These are phyloP conservation scores for Rhododendron ovatum DNA, from an alignment of 148 eudicot genomes.

Conservation along the genomic window DNA sequence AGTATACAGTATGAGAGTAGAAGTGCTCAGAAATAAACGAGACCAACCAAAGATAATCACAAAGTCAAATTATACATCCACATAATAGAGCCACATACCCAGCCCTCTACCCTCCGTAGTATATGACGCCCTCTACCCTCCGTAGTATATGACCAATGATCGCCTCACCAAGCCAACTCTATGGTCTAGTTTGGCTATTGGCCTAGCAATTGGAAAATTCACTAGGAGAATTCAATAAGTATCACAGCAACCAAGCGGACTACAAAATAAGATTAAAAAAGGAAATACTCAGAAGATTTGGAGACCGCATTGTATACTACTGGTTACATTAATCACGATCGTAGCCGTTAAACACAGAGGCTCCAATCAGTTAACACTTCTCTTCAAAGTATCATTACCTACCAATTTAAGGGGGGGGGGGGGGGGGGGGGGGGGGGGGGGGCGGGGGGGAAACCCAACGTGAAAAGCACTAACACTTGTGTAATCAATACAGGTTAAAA, in stretches of 20 bases:
- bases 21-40: not conserved
- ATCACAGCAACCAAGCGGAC: too few species aligned
- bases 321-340: not conserved
- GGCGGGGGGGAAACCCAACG: not conserved
- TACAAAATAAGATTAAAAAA: too few species aligned
- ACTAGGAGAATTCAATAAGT: too few species aligned
- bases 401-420: not conserved
- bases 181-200: too few species aligned
- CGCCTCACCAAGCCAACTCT: not conserved
- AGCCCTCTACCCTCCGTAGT: not conserved
- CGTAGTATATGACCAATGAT: not conserved
- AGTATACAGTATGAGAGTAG: not conserved
- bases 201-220: too few species aligned
- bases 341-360: not conserved
- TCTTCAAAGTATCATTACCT: not conserved
- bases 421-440: too few species aligned
- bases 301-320: not conserved
- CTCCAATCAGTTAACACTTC: not conserved
- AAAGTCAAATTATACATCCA: not conserved
- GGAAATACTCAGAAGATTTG: not conserved
- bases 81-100: not conserved
- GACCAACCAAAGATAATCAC: not conserved
- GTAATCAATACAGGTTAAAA: not conserved
- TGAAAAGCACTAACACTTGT: not conserved
- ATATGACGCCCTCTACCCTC: not conserved